Percentiles rank a stretch among this genome's conserved stretches.
Evolutionary conservation across 2,329 filamentous ascomycete genomes (phyloP).

Genomic region (Ophiostoma perfectum): DNA sequence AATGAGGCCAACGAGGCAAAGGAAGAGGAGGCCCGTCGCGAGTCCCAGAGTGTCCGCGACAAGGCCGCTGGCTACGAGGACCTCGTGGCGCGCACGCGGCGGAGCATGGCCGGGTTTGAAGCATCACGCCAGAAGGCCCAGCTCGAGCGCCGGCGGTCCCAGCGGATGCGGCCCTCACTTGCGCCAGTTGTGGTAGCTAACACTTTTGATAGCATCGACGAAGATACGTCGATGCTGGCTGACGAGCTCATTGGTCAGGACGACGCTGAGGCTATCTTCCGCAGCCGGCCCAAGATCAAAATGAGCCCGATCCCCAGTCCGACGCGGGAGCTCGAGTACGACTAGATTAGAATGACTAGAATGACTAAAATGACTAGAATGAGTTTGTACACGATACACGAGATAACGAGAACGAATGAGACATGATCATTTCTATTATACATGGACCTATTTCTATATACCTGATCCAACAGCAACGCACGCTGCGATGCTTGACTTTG

Average conservation of each 20-base stretch:
- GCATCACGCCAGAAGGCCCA: conserved; percentile 57
- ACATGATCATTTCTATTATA: conserved; percentile 14
- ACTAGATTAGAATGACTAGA: not conserved
- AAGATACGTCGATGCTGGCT: conserved; percentile 46
- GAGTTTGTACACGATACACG: not conserved
- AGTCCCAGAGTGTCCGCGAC: not conserved
- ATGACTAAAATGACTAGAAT: not conserved
- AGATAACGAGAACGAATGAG: not conserved
- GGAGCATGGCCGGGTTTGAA: conserved; percentile 59
- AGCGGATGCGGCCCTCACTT: conserved; percentile 34
- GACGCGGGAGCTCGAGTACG: conserved; percentile 16
- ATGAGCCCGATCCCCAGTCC: conserved; percentile 62
- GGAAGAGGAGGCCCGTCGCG: not conserved
- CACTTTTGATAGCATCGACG: conserved; percentile 38
- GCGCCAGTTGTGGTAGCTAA: conserved; percentile 28
- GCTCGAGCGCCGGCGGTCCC: conserved; percentile 49
- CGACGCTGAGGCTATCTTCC: conserved; percentile 79
- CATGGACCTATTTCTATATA: not conserved
- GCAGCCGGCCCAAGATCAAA: conserved; percentile 73
- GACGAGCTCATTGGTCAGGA: conserved; percentile 68
- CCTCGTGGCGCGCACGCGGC: conserved; percentile 52
- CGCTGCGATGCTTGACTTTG: no score
- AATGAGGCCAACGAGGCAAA: not conserved
- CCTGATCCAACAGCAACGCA: not conserved
- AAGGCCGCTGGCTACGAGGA: conserved; percentile 38